Evolutionary conservation across 1,284 basidiomycete species (phyloP).

Genomic region (Singerocomus rubriflavus): DNA sequence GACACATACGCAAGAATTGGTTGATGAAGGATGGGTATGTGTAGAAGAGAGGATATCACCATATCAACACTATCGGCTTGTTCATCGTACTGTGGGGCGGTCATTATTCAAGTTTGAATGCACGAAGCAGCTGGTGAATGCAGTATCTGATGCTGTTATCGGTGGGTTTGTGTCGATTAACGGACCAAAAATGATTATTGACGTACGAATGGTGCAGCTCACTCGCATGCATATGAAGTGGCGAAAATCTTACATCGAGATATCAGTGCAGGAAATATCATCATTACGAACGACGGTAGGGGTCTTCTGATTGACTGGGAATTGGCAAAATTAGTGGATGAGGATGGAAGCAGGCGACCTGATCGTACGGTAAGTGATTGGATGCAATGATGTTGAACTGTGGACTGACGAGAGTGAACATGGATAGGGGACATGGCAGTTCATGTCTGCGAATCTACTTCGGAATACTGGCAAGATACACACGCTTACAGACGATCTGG

Average conservation of each 20-base stretch:
- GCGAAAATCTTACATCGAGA: neutral
- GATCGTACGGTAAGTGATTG: neutral
- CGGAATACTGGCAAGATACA: neutral
- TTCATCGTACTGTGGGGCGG: neutral
- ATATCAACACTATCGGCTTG: neutral
- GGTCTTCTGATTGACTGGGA: slow-evolving; percentile 9
- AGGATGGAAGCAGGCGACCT: neutral
- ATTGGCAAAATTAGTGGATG: neutral
- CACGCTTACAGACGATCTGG: neutral
- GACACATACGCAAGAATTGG: neutral
- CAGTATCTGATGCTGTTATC: neutral
- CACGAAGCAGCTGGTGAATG: neutral
- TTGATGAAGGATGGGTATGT: neutral
- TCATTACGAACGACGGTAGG: neutral
- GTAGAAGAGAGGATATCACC: neutral
- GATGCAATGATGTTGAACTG: neutral
- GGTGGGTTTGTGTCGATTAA: neutral
- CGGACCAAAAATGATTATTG: neutral
- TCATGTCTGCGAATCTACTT: neutral
- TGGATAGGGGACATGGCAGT: neutral
- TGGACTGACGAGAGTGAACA: no score
- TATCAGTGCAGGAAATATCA: neutral
- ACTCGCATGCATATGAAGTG: neutral
- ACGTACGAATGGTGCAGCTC: neutral
- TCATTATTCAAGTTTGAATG: neutral